A percentile compares a stretch with the other conserved stretches of the same genome.
phyloP scores from a whole-genome alignment of 495 filamentous ascomycete species.

The Hypoxylon fragiforme region DNA sequence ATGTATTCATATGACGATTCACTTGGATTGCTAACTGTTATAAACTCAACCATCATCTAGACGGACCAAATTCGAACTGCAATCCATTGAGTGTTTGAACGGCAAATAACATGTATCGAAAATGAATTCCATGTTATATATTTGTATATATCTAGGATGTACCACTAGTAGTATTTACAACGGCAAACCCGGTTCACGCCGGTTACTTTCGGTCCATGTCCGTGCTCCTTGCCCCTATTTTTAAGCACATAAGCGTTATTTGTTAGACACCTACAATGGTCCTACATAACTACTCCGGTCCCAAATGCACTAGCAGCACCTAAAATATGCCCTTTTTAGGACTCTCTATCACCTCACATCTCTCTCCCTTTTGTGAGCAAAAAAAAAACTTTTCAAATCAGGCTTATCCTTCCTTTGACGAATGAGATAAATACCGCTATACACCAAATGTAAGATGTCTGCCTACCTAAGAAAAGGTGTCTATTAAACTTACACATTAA shows the following conservation, averaged over 20 bases:
- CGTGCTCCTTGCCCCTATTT: slow-evolving; percentile 11
- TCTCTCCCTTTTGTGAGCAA: not conserved
- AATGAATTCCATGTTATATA: no score
- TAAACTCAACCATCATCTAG: no score
- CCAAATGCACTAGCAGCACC: not conserved
- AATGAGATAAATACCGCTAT: slow-evolving; percentile 24
- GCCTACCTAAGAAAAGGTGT: no score
- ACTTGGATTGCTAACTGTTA: no score
- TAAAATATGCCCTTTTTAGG: no score
- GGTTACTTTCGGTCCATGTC: slow-evolving; percentile 21
- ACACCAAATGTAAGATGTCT: not conserved
- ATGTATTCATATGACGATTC: not conserved
- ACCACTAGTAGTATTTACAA: no score
- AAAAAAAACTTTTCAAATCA: slow-evolving; percentile 12
- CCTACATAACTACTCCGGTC: no score
- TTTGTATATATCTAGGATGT: no score
- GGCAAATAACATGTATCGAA: no score
- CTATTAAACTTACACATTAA: not conserved
- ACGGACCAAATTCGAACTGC: no score
- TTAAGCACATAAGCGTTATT: slow-evolving; percentile 4
- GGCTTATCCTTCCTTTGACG: slow-evolving; percentile 11
- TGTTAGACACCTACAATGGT: slow-evolving; percentile 16
- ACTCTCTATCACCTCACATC: not conserved
- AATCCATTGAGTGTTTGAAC: no score
- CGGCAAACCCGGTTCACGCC: slow-evolving; percentile 11